Base-by-base conservation (phyloP, 352 stramenopile genomes). In the Phytophthora ramorum region DNA sequence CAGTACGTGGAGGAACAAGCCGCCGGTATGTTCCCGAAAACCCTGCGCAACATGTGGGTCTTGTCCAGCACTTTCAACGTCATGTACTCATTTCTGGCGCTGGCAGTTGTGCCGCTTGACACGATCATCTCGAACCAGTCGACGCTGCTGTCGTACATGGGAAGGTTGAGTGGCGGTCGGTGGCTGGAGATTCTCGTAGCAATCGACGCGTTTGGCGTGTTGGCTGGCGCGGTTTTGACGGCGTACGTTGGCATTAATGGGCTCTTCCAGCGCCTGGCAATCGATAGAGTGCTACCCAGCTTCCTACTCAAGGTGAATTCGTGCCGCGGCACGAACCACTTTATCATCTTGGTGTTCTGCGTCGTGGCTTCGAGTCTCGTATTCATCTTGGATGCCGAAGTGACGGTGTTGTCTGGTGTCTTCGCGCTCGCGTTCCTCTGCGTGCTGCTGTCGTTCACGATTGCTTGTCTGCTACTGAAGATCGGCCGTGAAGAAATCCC, bases 1-100 rank as follows among this genome's bases (percentile, higher is more conserved):
- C 82, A 97, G 58, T 97, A 96, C 69, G 88, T 98, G 10, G 89
- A 98, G 68, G 88, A 96, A 52, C 89, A 97, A 67, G 70, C 73
- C 7, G 66, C 79, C 3, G 85, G 90, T 7, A 83, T 97, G 44
- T 97, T 97, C 45, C 71, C 78, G 9, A 83, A 83, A 37, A 87
- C 79, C 10, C 64, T 89, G 38, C 76, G 78, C 35, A 93, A 93
- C 47, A 96, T 97, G 89, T 96, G 89, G 87, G 66, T 43, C 8
- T 72, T 89, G 17, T 90, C 92, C 5, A 79, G 86, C 17, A 61
- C 93, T 13, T 97, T 96, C 70, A 98, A 98, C 57, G 79, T 90
- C 34, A 28, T 43, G 52, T 90, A 58, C 69, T 97, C 58, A 75
- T 63, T 64, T 22, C 81, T 64, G 54, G 92, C 59, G 57, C 75